Evolutionary conservation across 75 land plant species (phyloP).

Genomic region (Pinus taeda): DNA sequence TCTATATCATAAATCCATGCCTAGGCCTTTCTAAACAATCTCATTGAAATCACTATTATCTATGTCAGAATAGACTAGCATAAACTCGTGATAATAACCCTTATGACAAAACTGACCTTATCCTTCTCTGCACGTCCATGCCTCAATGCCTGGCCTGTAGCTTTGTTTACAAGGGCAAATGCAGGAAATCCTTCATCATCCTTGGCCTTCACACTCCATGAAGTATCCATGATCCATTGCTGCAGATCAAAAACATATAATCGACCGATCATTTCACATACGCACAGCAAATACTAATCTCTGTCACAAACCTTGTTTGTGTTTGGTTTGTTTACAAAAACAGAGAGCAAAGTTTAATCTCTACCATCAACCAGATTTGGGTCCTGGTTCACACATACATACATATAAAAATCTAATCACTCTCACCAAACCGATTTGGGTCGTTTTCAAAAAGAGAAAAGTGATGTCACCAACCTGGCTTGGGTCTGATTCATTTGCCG

Average conservation of each 20-base stretch:
- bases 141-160: constrained; percentile 60
- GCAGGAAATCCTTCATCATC: constrained; percentile 63
- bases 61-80: neutral
- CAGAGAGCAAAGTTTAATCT: no score
- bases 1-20: neutral
- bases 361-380: no score
- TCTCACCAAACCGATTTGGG: no score
- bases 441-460: no score
- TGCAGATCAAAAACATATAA: constrained; percentile 17
- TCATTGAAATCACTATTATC: neutral
- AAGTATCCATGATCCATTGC: constrained; percentile 74
- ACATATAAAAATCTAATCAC: no score
- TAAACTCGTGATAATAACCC: no score
- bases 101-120: neutral
- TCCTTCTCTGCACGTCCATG: constrained; percentile 16
- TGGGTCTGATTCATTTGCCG: constrained; percentile 8
- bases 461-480: constrained; percentile 1
- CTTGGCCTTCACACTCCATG: constrained; percentile 42
- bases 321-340: no score
- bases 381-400: no score
- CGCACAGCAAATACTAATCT: no score
- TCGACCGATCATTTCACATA: no score
- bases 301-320: no score
- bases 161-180: constrained; percentile 71
- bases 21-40: no score